Evolutionary conservation across 768 basidiomycete species (phyloP).

Genomic region (Wakefieldia striispora): DNA sequence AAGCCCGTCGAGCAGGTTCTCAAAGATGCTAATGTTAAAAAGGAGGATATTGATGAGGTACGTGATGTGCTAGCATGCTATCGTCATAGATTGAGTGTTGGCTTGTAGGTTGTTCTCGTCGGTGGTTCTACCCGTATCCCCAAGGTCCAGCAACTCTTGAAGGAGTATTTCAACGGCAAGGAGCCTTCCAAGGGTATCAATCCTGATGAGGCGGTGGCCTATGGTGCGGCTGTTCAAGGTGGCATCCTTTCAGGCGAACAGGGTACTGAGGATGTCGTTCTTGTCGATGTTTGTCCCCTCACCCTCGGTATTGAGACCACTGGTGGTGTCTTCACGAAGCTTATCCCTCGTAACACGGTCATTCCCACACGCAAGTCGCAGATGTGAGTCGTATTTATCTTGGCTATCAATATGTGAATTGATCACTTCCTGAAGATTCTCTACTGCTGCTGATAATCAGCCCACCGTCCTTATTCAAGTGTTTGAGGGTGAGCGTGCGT

Average conservation of each 20-base stretch:
- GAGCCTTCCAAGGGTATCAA: slow-evolving; percentile 99
- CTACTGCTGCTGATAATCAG: slow-evolving; percentile 87
- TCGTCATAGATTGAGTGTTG: background rate
- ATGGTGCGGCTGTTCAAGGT: slow-evolving; percentile 98
- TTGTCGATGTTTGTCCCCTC: slow-evolving; percentile 95
- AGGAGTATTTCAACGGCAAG: slow-evolving; percentile 95
- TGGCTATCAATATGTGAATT: background rate
- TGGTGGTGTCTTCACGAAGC: slow-evolving; percentile 96
- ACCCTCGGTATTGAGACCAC: slow-evolving; percentile 99
- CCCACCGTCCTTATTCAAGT: slow-evolving; percentile 97
- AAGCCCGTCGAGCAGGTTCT: slow-evolving; percentile 98
- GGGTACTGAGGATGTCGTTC: slow-evolving; percentile 84
- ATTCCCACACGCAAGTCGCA: slow-evolving; percentile 97
- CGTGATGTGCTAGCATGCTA: slow-evolving; percentile 9
- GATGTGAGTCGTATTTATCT: slow-evolving; percentile 48
- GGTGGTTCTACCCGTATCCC: slow-evolving; percentile 99
- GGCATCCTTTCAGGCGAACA: slow-evolving; percentile 96
- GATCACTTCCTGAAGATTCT: slow-evolving; percentile 46
- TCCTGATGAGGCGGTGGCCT: slow-evolving; percentile 98
- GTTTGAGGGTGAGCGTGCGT: slow-evolving; percentile 93
- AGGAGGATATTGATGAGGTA: slow-evolving; percentile 93
- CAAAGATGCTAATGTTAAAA: slow-evolving; percentile 97
- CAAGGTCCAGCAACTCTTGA: slow-evolving; percentile 97
- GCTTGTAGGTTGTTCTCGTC: slow-evolving; percentile 73
- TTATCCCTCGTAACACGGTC: slow-evolving; percentile 97